A percentile compares a stretch with the other conserved stretches of the same genome.
These are phyloP conservation scores for Suillus fuscotomentosus DNA, from an alignment of 768 basidiomycete species.

Conservation along the genomic window DNA sequence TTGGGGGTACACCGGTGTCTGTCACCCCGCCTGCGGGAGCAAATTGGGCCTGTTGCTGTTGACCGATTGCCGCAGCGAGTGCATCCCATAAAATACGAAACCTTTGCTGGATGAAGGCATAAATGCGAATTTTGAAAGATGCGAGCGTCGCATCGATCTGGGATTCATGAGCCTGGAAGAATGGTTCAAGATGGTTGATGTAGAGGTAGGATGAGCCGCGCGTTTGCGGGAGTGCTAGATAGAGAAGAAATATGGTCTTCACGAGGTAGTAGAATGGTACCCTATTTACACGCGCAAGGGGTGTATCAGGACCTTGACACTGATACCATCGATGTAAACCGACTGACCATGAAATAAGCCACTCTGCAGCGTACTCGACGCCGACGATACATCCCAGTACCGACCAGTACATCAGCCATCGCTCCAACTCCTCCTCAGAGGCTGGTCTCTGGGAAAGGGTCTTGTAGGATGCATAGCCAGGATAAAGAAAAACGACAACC, in stretches of 20 bases:
- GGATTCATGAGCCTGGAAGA: conserved; percentile 77
- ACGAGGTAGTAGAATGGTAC: conserved; percentile 84
- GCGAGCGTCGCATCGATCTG: conserved; percentile 84
- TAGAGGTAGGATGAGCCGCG: conserved; percentile 88
- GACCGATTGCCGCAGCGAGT: conserved; percentile 47
- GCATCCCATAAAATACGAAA: conserved; percentile 67
- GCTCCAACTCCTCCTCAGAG: conserved; percentile 79
- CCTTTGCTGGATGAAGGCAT: conserved; percentile 63
- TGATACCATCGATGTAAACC: conserved; percentile 7
- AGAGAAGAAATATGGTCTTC: conserved; percentile 84
- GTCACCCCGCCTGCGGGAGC: conserved; percentile 18
- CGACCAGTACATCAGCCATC: conserved; percentile 99
- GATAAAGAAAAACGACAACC: conserved; percentile 82
- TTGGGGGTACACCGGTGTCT: conserved; percentile 39
- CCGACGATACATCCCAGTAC: conserved; percentile 80
- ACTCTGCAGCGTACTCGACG: conserved; percentile 82
- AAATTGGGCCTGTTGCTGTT: conserved; percentile 32
- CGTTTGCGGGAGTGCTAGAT: conserved; percentile 87
- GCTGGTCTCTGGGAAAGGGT: conserved; percentile 85
- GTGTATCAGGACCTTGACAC: background rate
- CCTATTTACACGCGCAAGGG: conserved; percentile 34
- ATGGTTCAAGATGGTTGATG: conserved; percentile 72
- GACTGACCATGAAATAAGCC: conserved; percentile 82
- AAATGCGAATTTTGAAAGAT: conserved; percentile 55
- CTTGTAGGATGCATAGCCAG: conserved; percentile 97